A percentile compares a stretch with the other conserved stretches of the same genome.
phyloP scores from a whole-genome alignment of 1,284 basidiomycete genomes.

The Ceratobasidium sp. region DNA sequence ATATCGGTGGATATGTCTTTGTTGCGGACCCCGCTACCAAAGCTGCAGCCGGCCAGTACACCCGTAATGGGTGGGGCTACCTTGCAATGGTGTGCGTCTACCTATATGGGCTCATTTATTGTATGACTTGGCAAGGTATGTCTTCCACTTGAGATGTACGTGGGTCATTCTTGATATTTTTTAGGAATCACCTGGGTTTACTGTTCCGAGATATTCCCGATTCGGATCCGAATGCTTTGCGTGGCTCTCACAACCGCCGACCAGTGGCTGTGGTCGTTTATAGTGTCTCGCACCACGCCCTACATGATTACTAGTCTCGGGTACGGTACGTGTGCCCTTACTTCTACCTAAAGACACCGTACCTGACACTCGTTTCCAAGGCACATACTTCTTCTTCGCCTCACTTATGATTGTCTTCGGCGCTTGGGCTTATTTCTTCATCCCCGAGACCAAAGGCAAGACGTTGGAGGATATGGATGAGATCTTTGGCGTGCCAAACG shows the following conservation, averaged over 20 bases:
- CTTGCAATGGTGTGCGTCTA: constrained; percentile 43
- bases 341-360: background rate
- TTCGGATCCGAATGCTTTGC: constrained; percentile 58
- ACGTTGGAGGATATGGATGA: constrained; percentile 39
- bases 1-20: constrained; percentile 42
- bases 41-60: constrained; percentile 34
- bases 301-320: constrained; percentile 54
- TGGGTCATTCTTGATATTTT: background rate
- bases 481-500: constrained; percentile 39
- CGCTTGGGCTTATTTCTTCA: constrained; percentile 38
- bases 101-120: constrained; percentile 39
- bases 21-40: constrained; percentile 41
- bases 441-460: constrained; percentile 42
- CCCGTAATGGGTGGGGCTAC: constrained; percentile 43
- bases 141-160: background rate
- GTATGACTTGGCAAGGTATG: constrained; percentile 45
- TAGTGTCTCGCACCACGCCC: constrained; percentile 56
- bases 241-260: constrained; percentile 56
- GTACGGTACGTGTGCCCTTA: constrained; percentile 18
- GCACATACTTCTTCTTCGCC: constrained; percentile 43
- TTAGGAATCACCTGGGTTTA: constrained; percentile 51
- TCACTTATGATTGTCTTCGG: constrained; percentile 43
- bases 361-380: background rate
- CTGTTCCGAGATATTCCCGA: constrained; percentile 58
- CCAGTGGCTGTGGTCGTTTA: constrained; percentile 59